Base-by-base conservation (phyloP, 2,329 filamentous ascomycete genomes). In the Cytospora leucostoma region DNA sequence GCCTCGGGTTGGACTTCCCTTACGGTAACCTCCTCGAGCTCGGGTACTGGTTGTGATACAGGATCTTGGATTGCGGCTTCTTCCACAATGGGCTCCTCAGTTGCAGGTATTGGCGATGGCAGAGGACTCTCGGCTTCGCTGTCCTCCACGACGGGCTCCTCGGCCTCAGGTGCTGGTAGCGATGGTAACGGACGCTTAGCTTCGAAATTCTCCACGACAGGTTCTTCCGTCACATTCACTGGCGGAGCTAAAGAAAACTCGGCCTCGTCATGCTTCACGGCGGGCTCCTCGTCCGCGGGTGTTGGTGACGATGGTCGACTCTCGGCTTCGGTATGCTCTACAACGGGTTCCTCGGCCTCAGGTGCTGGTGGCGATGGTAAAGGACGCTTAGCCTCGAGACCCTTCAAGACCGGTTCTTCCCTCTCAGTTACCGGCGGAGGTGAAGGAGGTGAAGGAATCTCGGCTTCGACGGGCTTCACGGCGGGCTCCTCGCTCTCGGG, bases 371-470 rank as follows among this genome's bases (percentile, higher is more conserved):
- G 27, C 27, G 27, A 37, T 8, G 35, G 35, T 37, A 13, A 13
- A 3, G 35, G 35, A 4, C 12, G 8, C 35, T 37, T 13, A 37
- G 35, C 35, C 12, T 37, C 35, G 35, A 37, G 2, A 37, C 8
- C 35, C 12, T 37, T 6, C 35, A 13, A 3, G 35, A 37, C 35
- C 2, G 35, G 3, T 37, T 37, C 8, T 37, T 37, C 12, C 8
- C 35, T 37, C 35, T 37, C 35, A 37, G 4, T 27, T 27, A 27
- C 27, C 27, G 27, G 2, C 27, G 27, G 27, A 27, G 35, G 35
- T 10, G 7, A 64, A 17, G 63, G 56, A 11, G 21, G 33, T 35
- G 68, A 66, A 19, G 71, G n/a, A 15, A 69, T 8, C 17, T 65
- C 47, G 12, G 12, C 12, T 2, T 64, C 35, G n/a, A 37, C 17